Evolutionary conservation across 2,329 filamentous ascomycete genomes (phyloP).

Genomic region (Aspergillus jensenii): DNA sequence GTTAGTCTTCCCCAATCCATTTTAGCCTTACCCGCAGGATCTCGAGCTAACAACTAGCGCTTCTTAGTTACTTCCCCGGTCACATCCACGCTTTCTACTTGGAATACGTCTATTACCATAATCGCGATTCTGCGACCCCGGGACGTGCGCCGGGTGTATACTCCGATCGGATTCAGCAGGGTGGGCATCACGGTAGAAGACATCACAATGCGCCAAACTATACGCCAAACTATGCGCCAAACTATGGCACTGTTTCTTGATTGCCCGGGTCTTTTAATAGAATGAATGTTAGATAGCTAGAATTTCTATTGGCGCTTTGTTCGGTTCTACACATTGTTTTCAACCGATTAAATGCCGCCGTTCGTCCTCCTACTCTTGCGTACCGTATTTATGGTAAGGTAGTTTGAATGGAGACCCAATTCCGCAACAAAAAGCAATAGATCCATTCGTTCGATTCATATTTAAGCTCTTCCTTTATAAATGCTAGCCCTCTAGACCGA

Average conservation of each 20-base stretch:
- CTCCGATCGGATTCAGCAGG: conserved; percentile 41
- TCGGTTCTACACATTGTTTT: not conserved
- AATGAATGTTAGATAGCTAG: not conserved
- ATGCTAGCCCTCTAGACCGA: not conserved
- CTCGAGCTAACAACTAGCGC: not conserved
- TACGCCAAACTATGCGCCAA: not conserved
- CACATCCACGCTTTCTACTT: conserved; percentile 80
- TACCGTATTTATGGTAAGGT: not conserved
- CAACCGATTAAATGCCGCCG: not conserved
- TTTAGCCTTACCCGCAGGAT: not conserved
- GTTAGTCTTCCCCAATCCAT: conserved; percentile 34
- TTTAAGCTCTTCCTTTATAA: not conserved
- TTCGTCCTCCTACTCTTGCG: not conserved
- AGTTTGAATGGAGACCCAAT: not conserved
- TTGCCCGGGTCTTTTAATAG: not conserved
- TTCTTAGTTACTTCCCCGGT: conserved; percentile 69
- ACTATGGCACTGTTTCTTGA: conserved; percentile 28
- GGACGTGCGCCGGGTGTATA: conserved; percentile 39
- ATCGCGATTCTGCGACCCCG: conserved; percentile 38
- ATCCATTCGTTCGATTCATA: not conserved
- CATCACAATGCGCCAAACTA: too few relatives aligned
- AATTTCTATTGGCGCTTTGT: not conserved
- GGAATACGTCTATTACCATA: conserved; percentile 80
- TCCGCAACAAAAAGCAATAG: not conserved
- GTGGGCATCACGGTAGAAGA: conserved; percentile 22